Evolutionary conservation across 345 rosid species (phyloP), one percentile per base, ranked within the genome.

Genomic region (Pistacia vera): DNA sequence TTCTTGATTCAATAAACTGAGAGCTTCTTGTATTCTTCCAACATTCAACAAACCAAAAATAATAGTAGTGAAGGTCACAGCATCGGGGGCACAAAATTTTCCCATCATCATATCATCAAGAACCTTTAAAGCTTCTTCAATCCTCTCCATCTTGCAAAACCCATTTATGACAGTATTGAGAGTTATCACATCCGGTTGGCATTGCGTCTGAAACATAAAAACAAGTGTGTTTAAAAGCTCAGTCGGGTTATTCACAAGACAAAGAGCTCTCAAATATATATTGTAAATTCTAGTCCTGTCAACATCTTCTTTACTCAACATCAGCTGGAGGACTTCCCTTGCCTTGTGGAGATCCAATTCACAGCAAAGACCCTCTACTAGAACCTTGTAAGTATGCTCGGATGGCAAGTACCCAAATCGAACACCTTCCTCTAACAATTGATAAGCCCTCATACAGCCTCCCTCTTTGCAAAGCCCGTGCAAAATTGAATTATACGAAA

Each of bases 101-200:
- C 98, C 94, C 3, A 56, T 82, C 66, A 80, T 81, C 97, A 94
- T 94, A 81, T 92, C 97, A 75, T 83, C 84, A 69, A 94, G 79
- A 12, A 94, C 86, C 79, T 84, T 86, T 77, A 91, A 70, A 80
- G 95, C 93, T 58, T 92, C 97, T 63, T 91, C 94, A 12, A 89
- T 78, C 66, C 87, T 88, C 12, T 89, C 88, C 85, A 88, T 83
- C 89, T 88, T 92, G 90, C 97, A 91, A 66, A 94, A 87, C 20
- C 97, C 97, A 79, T 92, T 84, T 36, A 92, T 76, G 41, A 94
- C 86, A 0, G 93, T 94, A 82, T 91, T 92, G 61, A 94, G 94
- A 51, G 96, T 87, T 81, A 90, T 86, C 80, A 89, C 87, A 79
- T 94, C 92, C 12, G 97, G 97, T 72, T 81, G 90, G 77, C 89